Conservation (phyloP, 768 basidiomycete species). For the Gloeostereum incarnatum region DNA sequence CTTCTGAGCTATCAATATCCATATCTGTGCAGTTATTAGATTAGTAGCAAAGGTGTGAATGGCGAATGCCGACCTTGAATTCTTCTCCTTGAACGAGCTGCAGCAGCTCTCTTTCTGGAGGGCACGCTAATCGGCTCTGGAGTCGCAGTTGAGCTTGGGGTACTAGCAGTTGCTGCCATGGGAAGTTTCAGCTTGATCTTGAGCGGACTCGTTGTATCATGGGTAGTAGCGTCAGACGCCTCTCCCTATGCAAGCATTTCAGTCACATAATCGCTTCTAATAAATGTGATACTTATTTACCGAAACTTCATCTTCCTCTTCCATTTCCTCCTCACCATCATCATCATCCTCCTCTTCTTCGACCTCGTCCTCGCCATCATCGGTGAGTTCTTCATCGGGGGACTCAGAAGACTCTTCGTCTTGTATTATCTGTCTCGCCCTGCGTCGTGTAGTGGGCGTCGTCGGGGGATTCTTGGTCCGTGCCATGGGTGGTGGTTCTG, state of each 20-base stretch:
- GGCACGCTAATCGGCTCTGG: slow-evolving; percentile 16
- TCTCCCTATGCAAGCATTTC: too few relatives aligned
- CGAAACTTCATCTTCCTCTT: slow-evolving; percentile 11
- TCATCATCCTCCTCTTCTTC: slow-evolving; percentile 7
- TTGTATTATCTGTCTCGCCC: too few relatives aligned
- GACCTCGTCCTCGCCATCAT: slow-evolving; percentile 22
- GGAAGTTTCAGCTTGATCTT: slow-evolving; percentile 58
- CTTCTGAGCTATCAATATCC: slow-evolving; percentile 31
- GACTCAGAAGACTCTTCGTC: too few relatives aligned
- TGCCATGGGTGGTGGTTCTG: too few relatives aligned
- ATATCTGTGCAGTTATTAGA: slow-evolving; percentile 16
- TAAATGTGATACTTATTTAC: too few relatives aligned
- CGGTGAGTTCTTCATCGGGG: too few relatives aligned
- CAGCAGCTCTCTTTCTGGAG: slow-evolving; percentile 11
- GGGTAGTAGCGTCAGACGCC: slow-evolving; percentile 10
- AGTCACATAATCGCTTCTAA: too few relatives aligned
- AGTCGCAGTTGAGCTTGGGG: slow-evolving; percentile 14
- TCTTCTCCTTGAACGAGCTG: slow-evolving; percentile 12
- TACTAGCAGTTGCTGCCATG: slow-evolving; percentile 21
- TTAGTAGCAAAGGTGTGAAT: not conserved
- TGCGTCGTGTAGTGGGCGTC: too few relatives aligned
- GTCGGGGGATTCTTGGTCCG: too few relatives aligned
- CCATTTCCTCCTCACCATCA: slow-evolving; percentile 9
- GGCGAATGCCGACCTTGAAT: slow-evolving; percentile 13
- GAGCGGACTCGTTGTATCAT: slow-evolving; percentile 28